Evolutionary conservation across 2,329 filamentous ascomycete genomes (phyloP).

Genomic region (Xylaria sp.): DNA sequence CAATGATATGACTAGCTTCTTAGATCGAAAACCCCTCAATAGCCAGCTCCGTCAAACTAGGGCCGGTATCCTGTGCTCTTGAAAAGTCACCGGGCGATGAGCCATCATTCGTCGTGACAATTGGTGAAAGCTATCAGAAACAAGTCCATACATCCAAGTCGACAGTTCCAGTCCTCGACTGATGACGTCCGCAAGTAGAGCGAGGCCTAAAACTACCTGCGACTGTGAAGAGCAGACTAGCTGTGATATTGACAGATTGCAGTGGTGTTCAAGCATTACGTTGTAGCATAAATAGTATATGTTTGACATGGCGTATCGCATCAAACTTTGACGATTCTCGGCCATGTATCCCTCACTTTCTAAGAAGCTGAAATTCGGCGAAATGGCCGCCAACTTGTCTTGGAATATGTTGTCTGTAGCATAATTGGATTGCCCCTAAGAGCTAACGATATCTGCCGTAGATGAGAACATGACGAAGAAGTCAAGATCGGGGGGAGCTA

Average conservation of each 20-base stretch:
- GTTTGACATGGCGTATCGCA: too few relatives aligned
- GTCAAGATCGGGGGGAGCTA: slow-evolving; percentile 10
- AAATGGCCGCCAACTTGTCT: neutral
- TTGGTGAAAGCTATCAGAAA: neutral
- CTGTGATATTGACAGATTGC: neutral
- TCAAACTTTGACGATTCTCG: too few relatives aligned
- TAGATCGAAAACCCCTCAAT: neutral
- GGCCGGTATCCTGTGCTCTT: neutral
- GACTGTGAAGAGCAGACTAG: neutral
- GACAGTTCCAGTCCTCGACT: neutral
- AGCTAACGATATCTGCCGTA: neutral
- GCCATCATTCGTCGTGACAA: too few relatives aligned
- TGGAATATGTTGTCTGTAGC: slow-evolving; percentile 15
- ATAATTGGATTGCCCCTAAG: slow-evolving; percentile 13
- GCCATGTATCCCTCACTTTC: too few relatives aligned
- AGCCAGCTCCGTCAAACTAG: neutral
- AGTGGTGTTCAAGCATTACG: neutral
- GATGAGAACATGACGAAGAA: slow-evolving; percentile 25
- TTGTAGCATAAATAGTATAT: too few relatives aligned
- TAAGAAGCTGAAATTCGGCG: too few relatives aligned
- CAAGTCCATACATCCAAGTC: neutral
- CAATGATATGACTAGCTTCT: neutral
- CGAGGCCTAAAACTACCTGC: too few relatives aligned
- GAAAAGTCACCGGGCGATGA: neutral
- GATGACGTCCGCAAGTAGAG: neutral